phyloP scores from a whole-genome alignment of 2,329 filamentous ascomycete genomes.

The Phaeomoniella chlamydospora region DNA sequence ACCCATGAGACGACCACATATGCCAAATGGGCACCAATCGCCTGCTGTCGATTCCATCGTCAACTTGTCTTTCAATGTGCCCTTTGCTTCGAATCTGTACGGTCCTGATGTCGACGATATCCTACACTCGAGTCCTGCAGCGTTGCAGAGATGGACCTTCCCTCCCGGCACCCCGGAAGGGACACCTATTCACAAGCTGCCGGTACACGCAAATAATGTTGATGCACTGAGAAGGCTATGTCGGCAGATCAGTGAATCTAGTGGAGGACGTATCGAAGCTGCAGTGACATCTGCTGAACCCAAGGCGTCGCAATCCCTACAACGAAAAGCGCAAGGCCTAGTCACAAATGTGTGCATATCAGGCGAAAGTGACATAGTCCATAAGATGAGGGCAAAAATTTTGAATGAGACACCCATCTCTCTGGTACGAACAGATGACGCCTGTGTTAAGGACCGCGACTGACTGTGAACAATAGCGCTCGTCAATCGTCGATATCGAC shows the following conservation, averaged over 20 bases:
- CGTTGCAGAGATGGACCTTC: constrained; percentile 85
- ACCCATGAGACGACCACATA: constrained; percentile 40
- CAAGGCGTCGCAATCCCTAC: constrained; percentile 41
- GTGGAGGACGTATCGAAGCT: constrained; percentile 61
- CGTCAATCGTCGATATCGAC: constrained; percentile 85
- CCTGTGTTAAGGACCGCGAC: constrained; percentile 8
- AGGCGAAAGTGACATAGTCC: constrained; percentile 72
- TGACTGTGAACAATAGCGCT: constrained; percentile 47
- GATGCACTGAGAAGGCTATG: constrained; percentile 67
- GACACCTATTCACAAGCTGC: constrained; percentile 73
- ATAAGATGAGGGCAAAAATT: constrained; percentile 78
- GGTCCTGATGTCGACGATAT: constrained; percentile 92
- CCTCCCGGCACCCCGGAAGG: constrained; percentile 75
- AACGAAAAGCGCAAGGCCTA: constrained; percentile 37
- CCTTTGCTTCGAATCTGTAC: constrained; percentile 81
- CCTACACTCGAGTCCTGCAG: constrained; percentile 77
- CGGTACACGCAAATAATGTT: constrained; percentile 82
- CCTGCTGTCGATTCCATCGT: constrained; percentile 62
- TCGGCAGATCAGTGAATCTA: constrained; percentile 59
- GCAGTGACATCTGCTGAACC: constrained; percentile 71
- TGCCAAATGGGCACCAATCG: constrained; percentile 23
- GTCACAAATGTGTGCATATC: constrained; percentile 85
- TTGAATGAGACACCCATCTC: constrained; percentile 85
- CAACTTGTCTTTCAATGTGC: constrained; percentile 93
- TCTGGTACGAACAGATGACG: constrained; percentile 48